Base-by-base conservation (phyloP, 495 filamentous ascomycete species). In the Daldinia grandis region DNA sequence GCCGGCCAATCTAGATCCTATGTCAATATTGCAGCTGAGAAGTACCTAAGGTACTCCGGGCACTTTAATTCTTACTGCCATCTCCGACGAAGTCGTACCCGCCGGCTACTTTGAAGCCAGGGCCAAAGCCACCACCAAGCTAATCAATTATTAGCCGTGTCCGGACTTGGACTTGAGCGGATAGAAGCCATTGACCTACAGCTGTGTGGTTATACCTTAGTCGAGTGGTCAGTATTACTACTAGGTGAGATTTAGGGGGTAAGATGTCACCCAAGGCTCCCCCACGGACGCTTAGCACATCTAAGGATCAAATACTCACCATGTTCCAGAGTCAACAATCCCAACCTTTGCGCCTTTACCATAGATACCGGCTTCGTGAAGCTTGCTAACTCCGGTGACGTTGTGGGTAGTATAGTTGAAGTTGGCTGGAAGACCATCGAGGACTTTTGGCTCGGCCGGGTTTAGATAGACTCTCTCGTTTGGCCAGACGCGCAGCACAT, bases 81-180 rank as follows among this genome's bases (percentile, higher is more conserved):
- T 80, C 76, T 0, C 77, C 79, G 8, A 78, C 71, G 47, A 80
- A 75, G 64, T 80, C 80, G 8, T 69, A 76, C 9, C 79, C 80
- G 4, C 78, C 80, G 28, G 73, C 68, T 30, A 83, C 75, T 62
- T 81, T 78, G 60, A 76, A 81, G 15, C 74, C 79, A 24, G 74
- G 58, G n/a, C 81, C 81, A 55, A 81, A 72, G 2, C 78, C 79
- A 25, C 81, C 81, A 24, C 81, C 81, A 17, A 83, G 76, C 55
- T 71, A 61, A 17, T 35, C 69, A 53, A 21, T 59, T 54, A 28
- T 31, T 63, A 44, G 67, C 67, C 0, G 17, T 38, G 19, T 51
- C 10, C 3, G 42, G 19, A 21, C 42, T 10, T 21, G 12, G n/a
- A 10, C 31, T 10, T 12, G 9, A 33, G 31, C 9, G 10, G 31